phyloP scores from a whole-genome alignment of 495 filamentous ascomycete species.

The Penicillium macrosclerotiorum region DNA sequence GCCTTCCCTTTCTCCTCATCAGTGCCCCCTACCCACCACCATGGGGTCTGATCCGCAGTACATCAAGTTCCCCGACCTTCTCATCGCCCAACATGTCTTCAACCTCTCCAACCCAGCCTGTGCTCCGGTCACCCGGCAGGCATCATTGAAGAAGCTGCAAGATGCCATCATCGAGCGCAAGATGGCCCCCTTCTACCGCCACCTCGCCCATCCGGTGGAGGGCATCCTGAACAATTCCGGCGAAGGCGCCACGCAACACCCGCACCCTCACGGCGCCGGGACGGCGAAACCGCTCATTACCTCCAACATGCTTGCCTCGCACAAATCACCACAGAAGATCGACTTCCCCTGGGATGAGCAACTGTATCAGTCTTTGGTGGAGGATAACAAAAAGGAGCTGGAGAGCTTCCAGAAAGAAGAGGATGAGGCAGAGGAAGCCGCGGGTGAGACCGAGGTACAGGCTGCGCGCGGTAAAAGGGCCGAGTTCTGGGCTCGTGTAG shows the following conservation, averaged over 20 bases:
- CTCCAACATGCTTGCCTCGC: conserved; percentile 68
- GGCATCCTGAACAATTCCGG: conserved; percentile 80
- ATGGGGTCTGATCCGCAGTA: conserved; percentile 99
- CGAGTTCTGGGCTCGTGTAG: conserved; percentile 90
- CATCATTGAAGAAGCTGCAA: conserved; percentile 79
- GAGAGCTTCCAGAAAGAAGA: conserved; percentile 93
- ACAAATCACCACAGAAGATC: conserved; percentile 57
- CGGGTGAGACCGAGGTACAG: conserved; percentile 92
- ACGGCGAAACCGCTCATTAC: conserved; percentile 54
- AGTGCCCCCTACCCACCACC: conserved; percentile 33
- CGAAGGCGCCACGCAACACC: conserved; percentile 63
- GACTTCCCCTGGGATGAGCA: conserved; percentile 86
- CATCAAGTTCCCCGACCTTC: conserved; percentile 88
- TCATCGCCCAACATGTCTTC: conserved; percentile 95
- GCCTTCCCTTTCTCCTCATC: conserved; percentile 1
- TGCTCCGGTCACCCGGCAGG: conserved; percentile 61
- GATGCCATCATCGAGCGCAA: conserved; percentile 90
- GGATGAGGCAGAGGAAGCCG: conserved; percentile 89
- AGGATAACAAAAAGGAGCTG: conserved; percentile 87
- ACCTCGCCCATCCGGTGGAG: conserved; percentile 90
- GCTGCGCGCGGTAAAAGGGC: conserved; percentile 91
- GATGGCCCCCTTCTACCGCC: conserved; percentile 95
- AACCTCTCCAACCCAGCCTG: conserved; percentile 88
- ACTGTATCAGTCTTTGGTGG: conserved; percentile 78
- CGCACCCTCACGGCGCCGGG: conserved; percentile 51